Evolutionary conservation across 2,329 filamentous ascomycete genomes (phyloP), one percentile per base, ranked within the genome.

Genomic region (Penicillium italicum): DNA sequence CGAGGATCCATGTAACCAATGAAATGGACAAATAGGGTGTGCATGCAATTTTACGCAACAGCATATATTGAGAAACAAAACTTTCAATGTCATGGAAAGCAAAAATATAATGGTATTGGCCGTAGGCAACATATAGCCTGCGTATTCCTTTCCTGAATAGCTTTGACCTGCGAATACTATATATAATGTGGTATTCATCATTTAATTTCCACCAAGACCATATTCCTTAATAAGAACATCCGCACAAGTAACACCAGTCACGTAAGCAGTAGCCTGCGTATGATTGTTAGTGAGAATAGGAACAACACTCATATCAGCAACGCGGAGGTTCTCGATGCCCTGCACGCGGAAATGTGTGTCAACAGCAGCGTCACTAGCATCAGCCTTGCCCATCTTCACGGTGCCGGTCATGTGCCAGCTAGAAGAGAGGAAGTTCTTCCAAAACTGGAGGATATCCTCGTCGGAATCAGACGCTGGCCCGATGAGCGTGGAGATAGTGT

Each of bases 391-490:
- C 83, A 86, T 86, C 65, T 79, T 80, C 7, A 76, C 76, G 0
- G 83, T 86, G 0, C 81, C 80, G 0, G 75, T 81, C 78, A 79
- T 84, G 66, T 81, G 82, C 79, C 77, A 85, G 53, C 72, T 80
- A 2, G 76, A 80, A 30, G 67, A 73, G 18, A 75, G 70, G 24
- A 68, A 77, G 28, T 77, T 67, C 50, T 68, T 72, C 76, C 76
- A 83, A 61, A 76, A 73, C 16, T 75, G 74, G 26, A 76, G 56
- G 12, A 87, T 72, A 55, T 85, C 82, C 48, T 82, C 81, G 28
- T 85, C 82, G 0, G 75, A 77, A 0, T 78, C 76, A 12, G 76
- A 76, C 14, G 72, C 62, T 0, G 83, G 81, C 1, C 68, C 77
- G 1, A 72, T 66, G 20, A 82, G 59, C 43, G 72, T 69, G 0